Evolutionary conservation across 176 grass and related monocot genomes (phyloP), one percentile per base, ranked within the genome.

Genomic region (Aegilops speltoides): DNA sequence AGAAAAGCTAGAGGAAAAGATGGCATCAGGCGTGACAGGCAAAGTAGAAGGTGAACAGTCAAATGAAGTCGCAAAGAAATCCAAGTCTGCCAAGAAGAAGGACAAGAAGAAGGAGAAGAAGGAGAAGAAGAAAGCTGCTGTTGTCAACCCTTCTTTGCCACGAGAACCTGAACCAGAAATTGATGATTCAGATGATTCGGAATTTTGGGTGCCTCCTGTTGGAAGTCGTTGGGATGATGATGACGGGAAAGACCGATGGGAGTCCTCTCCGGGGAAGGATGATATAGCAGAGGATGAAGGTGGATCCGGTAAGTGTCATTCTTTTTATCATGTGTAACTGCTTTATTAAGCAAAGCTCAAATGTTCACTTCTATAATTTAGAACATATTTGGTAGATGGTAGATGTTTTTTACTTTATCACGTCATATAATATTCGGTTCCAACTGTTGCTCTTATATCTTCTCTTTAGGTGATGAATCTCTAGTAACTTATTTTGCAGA

Each of bases 161-260:
- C 80, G 76, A 56, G 81, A 86, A 64, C 85, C 33, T 79, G 79
- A 93, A 80, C 79, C 79, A 33, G 88, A 89, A 38, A 82, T 79
- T 2, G 86, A 77, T 43, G 87, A 92, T 76, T 84, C 86, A 22
- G 84, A 91, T 84, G 88, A 93, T 77, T 73, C 90, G 28, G 88
- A 96, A 15, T 98, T 98, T 63, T 98, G 93, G 96, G 82, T 68
- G 37, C 96, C 96, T 86, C 85, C 88, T 73, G 78, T 91, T 82
- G 96, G 93, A 76, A 77, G 82, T 85, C 92, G 92, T 66, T 96
- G 91, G 96, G 96, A 94, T 23, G 88, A 92, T 79, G 96, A 94
- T 88, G 90, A 98, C 41, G 96, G 93, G 48, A 93, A 84, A 66
- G 78, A 90, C 82, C 57, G 90, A 64, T 94, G 96, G 96, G 84